A percentile compares a stretch with the other conserved stretches of the same genome.
Evolutionary conservation across 805 yeast species (phyloP).

Genomic region (Clavispora carvajalis): DNA sequence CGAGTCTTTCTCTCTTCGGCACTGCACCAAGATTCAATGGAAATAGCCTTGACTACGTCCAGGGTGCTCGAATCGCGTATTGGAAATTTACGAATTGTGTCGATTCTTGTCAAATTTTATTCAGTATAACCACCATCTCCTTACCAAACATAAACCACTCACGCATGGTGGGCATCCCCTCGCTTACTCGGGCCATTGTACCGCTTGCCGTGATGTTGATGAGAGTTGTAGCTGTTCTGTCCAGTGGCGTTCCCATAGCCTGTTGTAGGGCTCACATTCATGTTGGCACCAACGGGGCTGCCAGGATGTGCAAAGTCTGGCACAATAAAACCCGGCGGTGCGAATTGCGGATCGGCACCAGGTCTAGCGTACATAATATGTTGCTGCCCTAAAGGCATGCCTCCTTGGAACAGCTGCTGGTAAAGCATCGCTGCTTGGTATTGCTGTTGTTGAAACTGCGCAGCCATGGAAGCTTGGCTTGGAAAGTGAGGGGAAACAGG

Average conservation of each 20-base stretch:
- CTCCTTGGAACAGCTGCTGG: conserved; percentile 30
- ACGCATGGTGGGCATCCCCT: background rate
- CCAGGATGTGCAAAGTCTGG: conserved; percentile 32
- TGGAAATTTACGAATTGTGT: too few relatives aligned
- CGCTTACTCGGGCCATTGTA: conserved; percentile 9
- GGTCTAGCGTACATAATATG: conserved; percentile 28
- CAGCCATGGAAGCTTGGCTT: conserved; percentile 26
- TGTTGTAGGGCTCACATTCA: conserved; percentile 13
- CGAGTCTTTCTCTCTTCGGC: too few relatives aligned
- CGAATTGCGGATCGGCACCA: conserved; percentile 25
- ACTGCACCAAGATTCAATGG: too few relatives aligned
- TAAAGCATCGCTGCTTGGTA: conserved; percentile 35
- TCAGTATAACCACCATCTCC: background rate
- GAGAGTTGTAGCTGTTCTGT: conserved; percentile 4
- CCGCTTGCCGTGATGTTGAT: conserved; percentile 11
- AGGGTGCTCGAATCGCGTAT: too few relatives aligned
- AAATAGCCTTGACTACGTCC: too few relatives aligned
- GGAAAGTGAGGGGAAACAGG: conserved; percentile 29
- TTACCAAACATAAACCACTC: background rate
- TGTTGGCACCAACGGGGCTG: conserved; percentile 26
- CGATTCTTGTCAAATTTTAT: background rate
- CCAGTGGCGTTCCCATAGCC: conserved; percentile 3
- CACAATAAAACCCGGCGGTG: conserved; percentile 19
- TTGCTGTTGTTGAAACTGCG: conserved; percentile 34
- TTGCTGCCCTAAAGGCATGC: conserved; percentile 30